Conservation (phyloP, 202 grass and related monocot genomes). For the Dendrocalamus latiflorus region DNA sequence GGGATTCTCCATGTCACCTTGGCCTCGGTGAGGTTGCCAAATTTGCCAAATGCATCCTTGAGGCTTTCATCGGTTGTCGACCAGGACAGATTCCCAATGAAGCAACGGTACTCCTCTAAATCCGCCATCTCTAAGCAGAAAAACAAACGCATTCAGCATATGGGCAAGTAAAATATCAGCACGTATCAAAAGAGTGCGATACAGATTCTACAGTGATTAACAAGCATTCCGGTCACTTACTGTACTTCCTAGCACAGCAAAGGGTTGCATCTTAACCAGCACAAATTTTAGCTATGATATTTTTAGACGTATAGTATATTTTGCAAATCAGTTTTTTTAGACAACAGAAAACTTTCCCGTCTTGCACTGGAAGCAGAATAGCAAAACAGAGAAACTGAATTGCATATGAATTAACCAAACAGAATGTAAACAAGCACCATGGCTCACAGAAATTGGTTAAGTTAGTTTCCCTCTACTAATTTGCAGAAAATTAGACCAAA, state of each 20-base stretch:
- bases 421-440: background rate
- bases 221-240: background rate
- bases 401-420: background rate
- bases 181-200: background rate
- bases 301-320: background rate
- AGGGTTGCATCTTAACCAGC: background rate
- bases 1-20: constrained; percentile 48
- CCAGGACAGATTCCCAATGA: constrained; percentile 94
- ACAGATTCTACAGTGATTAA: background rate
- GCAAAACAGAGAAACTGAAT: background rate
- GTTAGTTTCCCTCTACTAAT: background rate
- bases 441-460: too few species aligned
- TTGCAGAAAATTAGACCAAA: background rate
- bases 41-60: constrained; percentile 80
- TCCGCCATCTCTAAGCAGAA: too few species aligned
- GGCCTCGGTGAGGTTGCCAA: constrained; percentile 82
- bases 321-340: background rate
- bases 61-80: constrained; percentile 67
- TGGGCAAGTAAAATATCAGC: background rate
- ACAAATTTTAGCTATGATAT: background rate
- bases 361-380: background rate
- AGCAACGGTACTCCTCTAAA: constrained; percentile 76
- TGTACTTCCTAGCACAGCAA: background rate
- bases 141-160: background rate
- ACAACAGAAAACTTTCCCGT: background rate